Evolutionary conservation across 129 eudicot genomes (phyloP), one percentile per base, ranked within the genome.

Genomic region (sunflower (Helianthus annuus)): DNA sequence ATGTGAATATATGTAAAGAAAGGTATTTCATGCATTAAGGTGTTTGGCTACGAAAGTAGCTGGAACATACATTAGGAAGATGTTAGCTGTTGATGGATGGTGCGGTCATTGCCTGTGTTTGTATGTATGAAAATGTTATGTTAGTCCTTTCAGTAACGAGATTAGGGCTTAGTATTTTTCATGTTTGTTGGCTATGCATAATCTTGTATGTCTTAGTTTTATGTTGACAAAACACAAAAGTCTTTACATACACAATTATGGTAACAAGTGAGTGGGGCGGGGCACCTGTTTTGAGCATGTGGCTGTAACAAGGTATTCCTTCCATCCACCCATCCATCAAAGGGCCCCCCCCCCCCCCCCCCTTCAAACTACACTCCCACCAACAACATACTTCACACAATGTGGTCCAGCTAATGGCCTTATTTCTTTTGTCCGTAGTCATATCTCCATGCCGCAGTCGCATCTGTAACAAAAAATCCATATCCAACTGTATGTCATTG

Each of bases 391-490:
- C 10, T 49, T 2, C 13, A 75, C 60, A 55, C 34, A 7, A 36
- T 58, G 80, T 76, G 75, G 75, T 68, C 80, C 80, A 44, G 60
- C 39, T 36, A 15, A 69, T 60, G 55, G 74, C 53, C 29, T 53
- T 10, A 40, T 40, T 40, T 40, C 66, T 75, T 66, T 66, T 75
- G 66, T 57, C 79, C 57, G 60, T 13, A 56, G 11, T 38, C 44
- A 66, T 34, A 55, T 14, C 44, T 52, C 38, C 29, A 12, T 48
- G 14, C 15, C 0, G 5, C 54, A 48, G 4, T 48, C n/a, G n/a
- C 15, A 48, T 14, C 1, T 49, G 6, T 12, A 48, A 10, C 15
- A 48, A 12, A 10, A 10, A 10, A 48, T 11, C 54, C 54, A 48
- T 11, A 14, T 49, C 55, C 55, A 49, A 49, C 15, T 49, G 46